A percentile compares a stretch with the other conserved stretches of the same genome.
Evolutionary conservation across 192 early-diverging fungal genomes (phyloP).

Genomic region (Chytriomyces sp.): DNA sequence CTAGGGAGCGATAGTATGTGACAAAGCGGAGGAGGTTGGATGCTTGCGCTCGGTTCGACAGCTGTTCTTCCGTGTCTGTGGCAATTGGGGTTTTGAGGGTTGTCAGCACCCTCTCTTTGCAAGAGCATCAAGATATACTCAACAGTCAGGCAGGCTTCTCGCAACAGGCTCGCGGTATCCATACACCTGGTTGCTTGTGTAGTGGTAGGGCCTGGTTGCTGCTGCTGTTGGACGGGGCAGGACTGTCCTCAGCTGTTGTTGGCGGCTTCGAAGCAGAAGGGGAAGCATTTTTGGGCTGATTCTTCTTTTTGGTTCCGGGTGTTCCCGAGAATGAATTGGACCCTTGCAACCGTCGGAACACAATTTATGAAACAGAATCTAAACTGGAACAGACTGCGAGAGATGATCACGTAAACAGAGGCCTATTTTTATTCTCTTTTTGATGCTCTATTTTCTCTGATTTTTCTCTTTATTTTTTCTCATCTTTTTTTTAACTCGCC

Average conservation of each 20-base stretch:
- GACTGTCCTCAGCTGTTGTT: no score
- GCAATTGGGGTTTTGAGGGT: not conserved
- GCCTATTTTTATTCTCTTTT: no score
- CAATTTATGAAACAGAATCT: not conserved
- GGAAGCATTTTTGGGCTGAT: no score
- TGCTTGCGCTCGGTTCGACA: conserved; percentile 81
- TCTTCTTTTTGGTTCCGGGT: no score
- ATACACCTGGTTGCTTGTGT: conserved; percentile 80
- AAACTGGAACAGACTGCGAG: no score
- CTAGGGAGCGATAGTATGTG: conserved; percentile 70
- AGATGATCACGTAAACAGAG: no score
- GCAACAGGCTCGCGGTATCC: conserved; percentile 82
- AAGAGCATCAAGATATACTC: conserved; percentile 27
- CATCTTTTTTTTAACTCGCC: no score
- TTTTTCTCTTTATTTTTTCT: not conserved
- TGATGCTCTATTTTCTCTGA: not conserved
- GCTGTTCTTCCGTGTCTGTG: conserved; percentile 75
- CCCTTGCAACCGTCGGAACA: not conserved
- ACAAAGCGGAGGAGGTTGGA: conserved; percentile 87
- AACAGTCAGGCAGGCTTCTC: conserved; percentile 76
- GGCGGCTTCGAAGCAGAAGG: no score
- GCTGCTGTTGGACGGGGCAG: no score
- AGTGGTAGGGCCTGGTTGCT: conserved; percentile 52
- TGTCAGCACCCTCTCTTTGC: not conserved
- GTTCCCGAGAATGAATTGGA: no score